phyloP scores from a whole-genome alignment of 176 grass and related monocot genomes.

The Dendrocalamus sinicus region DNA sequence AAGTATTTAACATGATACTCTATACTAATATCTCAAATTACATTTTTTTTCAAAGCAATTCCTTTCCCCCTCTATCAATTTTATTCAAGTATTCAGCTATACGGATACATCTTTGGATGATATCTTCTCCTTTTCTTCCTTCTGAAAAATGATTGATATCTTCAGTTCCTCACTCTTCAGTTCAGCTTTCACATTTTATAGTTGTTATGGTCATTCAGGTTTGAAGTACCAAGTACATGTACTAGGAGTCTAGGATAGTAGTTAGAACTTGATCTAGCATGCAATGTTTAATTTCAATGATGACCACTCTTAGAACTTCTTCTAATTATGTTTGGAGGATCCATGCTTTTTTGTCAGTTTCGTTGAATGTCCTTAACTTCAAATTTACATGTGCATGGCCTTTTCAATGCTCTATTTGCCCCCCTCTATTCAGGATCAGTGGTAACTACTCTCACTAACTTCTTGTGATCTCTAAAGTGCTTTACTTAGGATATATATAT shows the following conservation, averaged over 20 bases:
- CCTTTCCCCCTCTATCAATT: not conserved
- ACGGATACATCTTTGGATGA: not conserved
- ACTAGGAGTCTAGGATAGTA: not conserved
- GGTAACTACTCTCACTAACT: conserved; percentile 55
- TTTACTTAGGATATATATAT: conserved; percentile 1
- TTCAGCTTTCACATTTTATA: conserved; percentile 14
- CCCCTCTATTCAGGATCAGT: conserved; percentile 92
- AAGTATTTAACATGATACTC: conserved; percentile 5
- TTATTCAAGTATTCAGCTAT: not conserved
- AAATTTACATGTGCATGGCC: conserved; percentile 90
- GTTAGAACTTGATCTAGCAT: conserved; percentile 2
- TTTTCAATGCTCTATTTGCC: conserved; percentile 95
- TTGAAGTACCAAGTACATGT: conserved; percentile 9
- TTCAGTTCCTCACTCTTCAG: not conserved
- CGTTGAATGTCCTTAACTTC: conserved; percentile 74
- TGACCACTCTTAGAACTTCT: not conserved
- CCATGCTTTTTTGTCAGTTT: conserved; percentile 23
- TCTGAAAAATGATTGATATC: conserved; percentile 22
- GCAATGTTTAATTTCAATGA: conserved; percentile 11
- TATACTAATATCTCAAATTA: not conserved
- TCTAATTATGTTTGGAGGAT: conserved; percentile 11
- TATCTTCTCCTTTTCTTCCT: conserved; percentile 16
- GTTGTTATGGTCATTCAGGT: conserved; percentile 18
- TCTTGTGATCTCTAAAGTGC: conserved; percentile 25
- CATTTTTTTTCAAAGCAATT: not conserved